phyloP scores from a whole-genome alignment of 2,329 filamentous ascomycete genomes.

The Aureobasidium mangrovei region DNA sequence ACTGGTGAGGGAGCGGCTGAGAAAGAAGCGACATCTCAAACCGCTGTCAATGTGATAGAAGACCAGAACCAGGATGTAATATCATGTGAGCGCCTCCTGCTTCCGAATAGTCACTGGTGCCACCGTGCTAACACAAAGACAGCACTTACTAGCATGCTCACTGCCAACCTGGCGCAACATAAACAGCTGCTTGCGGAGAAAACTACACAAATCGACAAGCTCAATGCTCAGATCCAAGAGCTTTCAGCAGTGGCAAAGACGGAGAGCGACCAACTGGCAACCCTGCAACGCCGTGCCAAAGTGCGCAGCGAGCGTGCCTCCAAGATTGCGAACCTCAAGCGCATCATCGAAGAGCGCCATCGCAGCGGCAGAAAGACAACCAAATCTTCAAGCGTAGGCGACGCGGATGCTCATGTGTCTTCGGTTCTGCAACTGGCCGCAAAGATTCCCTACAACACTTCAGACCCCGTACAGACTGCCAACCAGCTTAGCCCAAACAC shows the following conservation, averaged over 20 bases:
- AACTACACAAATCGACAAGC: conserved; percentile 70
- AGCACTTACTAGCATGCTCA: conserved; percentile 77
- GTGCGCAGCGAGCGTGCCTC: conserved; percentile 55
- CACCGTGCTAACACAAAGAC: conserved; percentile 21
- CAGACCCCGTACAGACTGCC: background rate
- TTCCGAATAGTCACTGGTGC: background rate
- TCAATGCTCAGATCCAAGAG: conserved; percentile 72
- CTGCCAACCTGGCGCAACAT: conserved; percentile 69
- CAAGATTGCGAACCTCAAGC: conserved; percentile 68
- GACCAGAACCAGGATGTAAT: conserved; percentile 76
- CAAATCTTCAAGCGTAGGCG: background rate
- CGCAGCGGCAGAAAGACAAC: conserved; percentile 18
- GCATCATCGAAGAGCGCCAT: conserved; percentile 56
- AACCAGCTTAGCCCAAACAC: background rate
- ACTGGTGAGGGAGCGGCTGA: conserved; percentile 26
- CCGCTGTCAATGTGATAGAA: conserved; percentile 28
- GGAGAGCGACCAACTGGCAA: conserved; percentile 64
- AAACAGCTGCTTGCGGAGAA: conserved; percentile 73
- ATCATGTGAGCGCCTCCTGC: conserved; percentile 51
- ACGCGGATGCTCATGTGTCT: conserved; percentile 2
- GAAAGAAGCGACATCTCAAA: conserved; percentile 32
- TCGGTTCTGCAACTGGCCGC: background rate
- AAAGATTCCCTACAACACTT: background rate
- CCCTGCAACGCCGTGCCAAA: conserved; percentile 56
- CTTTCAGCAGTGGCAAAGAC: conserved; percentile 71